Conservation (phyloP, 257 asterid species). For the Solanum megistacrolobum region DNA sequence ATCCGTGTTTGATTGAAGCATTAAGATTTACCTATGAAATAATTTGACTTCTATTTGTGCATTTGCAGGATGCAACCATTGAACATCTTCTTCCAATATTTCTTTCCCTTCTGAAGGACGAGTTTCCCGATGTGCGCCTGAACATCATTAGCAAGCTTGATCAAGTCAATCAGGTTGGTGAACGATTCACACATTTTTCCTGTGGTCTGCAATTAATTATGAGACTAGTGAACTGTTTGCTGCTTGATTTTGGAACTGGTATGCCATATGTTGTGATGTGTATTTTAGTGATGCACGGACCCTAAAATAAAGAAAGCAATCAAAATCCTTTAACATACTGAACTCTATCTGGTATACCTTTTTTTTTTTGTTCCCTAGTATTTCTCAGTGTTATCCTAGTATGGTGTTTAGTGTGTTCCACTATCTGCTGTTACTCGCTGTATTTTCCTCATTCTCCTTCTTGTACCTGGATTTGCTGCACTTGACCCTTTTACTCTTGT, state of each 20-base stretch:
- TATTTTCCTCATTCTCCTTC: neutral
- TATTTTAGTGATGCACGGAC: neutral
- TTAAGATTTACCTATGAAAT: neutral
- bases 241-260: neutral
- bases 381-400: neutral
- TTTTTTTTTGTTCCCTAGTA: neutral
- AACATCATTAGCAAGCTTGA: conserved; percentile 83
- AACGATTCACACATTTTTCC: neutral
- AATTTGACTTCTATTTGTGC: neutral
- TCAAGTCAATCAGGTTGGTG: conserved; percentile 80
- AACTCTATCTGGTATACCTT: neutral
- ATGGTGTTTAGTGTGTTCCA: neutral
- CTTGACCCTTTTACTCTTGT: neutral
- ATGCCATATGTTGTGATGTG: neutral
- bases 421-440: neutral
- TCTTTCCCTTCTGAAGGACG: conserved; percentile 74
- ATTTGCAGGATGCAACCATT: conserved; percentile 65
- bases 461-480: neutral
- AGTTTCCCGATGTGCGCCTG: conserved; percentile 82
- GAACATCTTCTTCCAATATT: conserved; percentile 87
- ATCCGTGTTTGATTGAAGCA: neutral
- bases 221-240: neutral
- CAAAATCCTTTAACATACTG: neutral
- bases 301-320: neutral
- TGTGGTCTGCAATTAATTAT: neutral